Conservation (phyloP, 768 basidiomycete species). For the Boletus reticulatus region DNA sequence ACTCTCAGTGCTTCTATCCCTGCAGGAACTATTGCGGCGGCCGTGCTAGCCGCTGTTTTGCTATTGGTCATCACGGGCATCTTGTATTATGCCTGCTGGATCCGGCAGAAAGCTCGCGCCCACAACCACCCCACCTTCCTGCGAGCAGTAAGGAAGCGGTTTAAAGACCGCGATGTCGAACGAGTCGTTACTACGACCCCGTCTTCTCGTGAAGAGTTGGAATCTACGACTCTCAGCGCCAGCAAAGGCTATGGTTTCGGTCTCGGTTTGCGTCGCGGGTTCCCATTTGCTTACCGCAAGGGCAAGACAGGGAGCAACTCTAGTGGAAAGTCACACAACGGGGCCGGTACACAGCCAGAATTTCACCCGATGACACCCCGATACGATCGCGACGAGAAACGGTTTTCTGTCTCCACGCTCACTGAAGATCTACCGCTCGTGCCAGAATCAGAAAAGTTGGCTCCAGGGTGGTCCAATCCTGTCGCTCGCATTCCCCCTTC, state of each 20-base stretch:
- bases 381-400: constrained; percentile 28
- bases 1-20: constrained; percentile 30
- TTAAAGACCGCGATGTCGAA: constrained; percentile 12
- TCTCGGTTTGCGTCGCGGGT: constrained; percentile 28
- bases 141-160: background rate
- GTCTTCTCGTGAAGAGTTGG: constrained; percentile 23
- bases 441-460: constrained; percentile 33
- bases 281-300: constrained; percentile 26
- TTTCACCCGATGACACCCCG: constrained; percentile 23
- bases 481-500: constrained; percentile 12
- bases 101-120: constrained; percentile 45
- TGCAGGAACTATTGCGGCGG: constrained; percentile 64
- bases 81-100: constrained; percentile 44
- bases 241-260: constrained; percentile 35
- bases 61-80: constrained; percentile 44
- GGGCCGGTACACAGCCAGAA: constrained; percentile 8
- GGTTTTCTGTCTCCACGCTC: constrained; percentile 23
- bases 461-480: constrained; percentile 32
- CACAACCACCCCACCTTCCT: constrained; percentile 6
- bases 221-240: constrained; percentile 28
- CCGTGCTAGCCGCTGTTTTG: constrained; percentile 56
- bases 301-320: constrained; percentile 19
- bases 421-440: constrained; percentile 15
- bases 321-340: constrained; percentile 17
- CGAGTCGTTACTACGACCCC: constrained; percentile 3